Conservation (phyloP, 805 yeast species). For the Starmerella riodocensis region DNA sequence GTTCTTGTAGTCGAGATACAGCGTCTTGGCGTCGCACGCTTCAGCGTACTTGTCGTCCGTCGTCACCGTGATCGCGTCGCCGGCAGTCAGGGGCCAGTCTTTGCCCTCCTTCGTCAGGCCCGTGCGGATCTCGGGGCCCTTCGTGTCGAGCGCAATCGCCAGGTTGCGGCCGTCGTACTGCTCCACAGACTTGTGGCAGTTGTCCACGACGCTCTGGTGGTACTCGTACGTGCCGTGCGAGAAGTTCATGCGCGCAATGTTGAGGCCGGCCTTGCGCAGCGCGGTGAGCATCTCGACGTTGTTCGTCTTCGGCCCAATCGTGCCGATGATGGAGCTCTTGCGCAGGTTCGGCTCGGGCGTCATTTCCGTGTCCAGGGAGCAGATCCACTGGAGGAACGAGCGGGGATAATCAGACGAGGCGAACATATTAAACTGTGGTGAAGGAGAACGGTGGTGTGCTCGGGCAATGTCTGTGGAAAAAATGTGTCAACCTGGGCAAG, state of each 20-base stretch:
- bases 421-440: constrained; percentile 5
- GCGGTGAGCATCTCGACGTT: constrained; percentile 66
- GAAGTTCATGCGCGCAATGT: constrained; percentile 97
- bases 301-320: constrained; percentile 98
- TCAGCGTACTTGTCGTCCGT: constrained; percentile 71
- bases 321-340: constrained; percentile 94
- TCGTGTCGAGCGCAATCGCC: constrained; percentile 96
- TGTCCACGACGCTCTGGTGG: constrained; percentile 94
- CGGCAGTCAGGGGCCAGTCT: constrained; percentile 72
- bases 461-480: neutral
- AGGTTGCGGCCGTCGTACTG: constrained; percentile 89
- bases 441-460: neutral
- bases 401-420: constrained; percentile 22
- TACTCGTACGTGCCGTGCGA: constrained; percentile 97
- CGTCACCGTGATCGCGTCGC: constrained; percentile 85
- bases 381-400: constrained; percentile 61
- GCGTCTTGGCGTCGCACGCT: constrained; percentile 60
- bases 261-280: constrained; percentile 92
- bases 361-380: constrained; percentile 56
- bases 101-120: constrained; percentile 74
- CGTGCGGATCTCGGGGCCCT: constrained; percentile 99
- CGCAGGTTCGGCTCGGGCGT: constrained; percentile 71
- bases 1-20: constrained; percentile 91
- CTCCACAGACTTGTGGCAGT: constrained; percentile 87
- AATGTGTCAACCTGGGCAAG: too few species aligned